phyloP scores from a whole-genome alignment of 148 eudicot species.

The Fallopia convolvulus region DNA sequence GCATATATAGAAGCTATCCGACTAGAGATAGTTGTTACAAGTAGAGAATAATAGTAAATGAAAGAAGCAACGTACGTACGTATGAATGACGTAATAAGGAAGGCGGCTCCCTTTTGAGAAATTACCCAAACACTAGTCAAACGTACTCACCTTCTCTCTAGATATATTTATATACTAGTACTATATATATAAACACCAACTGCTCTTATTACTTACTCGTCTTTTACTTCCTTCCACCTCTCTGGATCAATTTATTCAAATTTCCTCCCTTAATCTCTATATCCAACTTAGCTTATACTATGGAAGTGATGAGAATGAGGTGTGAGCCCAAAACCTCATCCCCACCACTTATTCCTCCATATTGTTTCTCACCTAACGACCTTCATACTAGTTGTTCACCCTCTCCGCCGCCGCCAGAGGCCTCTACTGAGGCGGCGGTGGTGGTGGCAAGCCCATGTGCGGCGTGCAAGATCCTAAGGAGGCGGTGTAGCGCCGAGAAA shows the following conservation, averaged over 20 bases:
- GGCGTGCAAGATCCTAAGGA: constrained; percentile 62
- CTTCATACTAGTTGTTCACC: neutral
- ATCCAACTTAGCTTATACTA: neutral
- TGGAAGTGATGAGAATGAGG: neutral
- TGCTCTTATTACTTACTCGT: neutral
- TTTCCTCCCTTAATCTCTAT: neutral
- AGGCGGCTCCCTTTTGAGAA: neutral
- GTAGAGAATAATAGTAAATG: no score
- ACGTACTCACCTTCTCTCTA: neutral
- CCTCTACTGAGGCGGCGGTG: neutral
- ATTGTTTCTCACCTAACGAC: neutral
- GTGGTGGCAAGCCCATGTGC: constrained; percentile 42
- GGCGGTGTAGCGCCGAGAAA: constrained; percentile 48
- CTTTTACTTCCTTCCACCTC: neutral
- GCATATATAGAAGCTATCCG: no score
- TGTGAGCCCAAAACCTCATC: neutral
- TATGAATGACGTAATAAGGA: neutral
- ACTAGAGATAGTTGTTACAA: no score
- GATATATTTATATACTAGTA: no score
- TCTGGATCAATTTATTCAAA: neutral
- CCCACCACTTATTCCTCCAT: neutral
- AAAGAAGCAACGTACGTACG: neutral
- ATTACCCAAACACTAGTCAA: neutral
- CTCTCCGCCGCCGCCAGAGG: constrained; percentile 1
- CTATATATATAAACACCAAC: neutral